Conservation (phyloP, 2,329 filamentous ascomycete species). For the Colletotrichum lupini region DNA sequence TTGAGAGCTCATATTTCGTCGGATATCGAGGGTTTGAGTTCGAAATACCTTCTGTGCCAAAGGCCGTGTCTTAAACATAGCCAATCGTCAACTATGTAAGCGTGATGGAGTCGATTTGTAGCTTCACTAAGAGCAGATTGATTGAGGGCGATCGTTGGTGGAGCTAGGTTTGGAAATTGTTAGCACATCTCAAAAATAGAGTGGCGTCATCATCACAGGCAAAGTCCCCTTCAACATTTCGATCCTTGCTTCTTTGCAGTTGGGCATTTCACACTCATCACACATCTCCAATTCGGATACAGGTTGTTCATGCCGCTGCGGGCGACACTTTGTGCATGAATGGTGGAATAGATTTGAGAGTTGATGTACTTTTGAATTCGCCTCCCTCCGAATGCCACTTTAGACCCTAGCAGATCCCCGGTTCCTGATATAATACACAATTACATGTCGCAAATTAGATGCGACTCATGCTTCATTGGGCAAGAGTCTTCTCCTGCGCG, state of each 20-base stretch:
- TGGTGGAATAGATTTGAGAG: background rate
- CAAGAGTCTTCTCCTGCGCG: constrained; percentile 13
- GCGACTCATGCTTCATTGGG: background rate
- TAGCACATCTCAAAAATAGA: constrained; percentile 1
- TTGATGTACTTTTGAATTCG: constrained; percentile 16
- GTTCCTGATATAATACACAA: constrained; percentile 21
- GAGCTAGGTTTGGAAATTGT: constrained; percentile 27
- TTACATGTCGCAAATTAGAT: background rate
- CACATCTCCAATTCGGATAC: background rate
- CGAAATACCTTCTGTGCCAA: background rate
- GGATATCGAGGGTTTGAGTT: background rate
- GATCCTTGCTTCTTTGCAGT: background rate
- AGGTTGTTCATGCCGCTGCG: background rate
- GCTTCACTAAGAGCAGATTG: background rate
- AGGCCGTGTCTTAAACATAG: constrained; percentile 10
- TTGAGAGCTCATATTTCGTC: constrained; percentile 41
- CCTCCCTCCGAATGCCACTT: background rate
- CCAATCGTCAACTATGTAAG: background rate
- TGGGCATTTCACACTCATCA: background rate
- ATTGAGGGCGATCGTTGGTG: background rate
- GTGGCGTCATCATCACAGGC: constrained; percentile 33
- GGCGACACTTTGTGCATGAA: background rate
- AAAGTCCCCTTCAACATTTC: background rate
- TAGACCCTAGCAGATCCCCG: constrained; percentile 26
- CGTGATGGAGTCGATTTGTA: background rate